Base-by-base conservation (phyloP, 164 flowering plant genomes). In the Vitis cinerea region DNA sequence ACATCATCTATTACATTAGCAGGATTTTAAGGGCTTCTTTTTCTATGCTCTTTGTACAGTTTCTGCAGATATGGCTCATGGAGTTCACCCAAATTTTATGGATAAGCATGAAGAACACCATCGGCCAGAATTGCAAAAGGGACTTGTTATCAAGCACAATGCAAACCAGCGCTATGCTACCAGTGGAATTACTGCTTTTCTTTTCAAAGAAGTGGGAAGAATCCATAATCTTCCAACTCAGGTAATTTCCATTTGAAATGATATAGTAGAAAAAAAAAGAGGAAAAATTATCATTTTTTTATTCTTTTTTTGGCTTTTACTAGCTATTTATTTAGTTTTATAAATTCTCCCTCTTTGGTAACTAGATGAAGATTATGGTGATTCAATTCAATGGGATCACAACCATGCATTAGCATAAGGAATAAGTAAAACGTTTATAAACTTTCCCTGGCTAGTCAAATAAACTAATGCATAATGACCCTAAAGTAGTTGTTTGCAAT, bases 61-160 rank as follows among this genome's bases (percentile, higher is more conserved):
- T 14, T 94, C 98, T 57, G 98, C 97, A 11, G 97, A 94, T 79
- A 92, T 94, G 98, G 98, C 98, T 66, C 98, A 92, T 78, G 97
- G 97, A 66, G 90, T 88, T 66, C 98, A 94, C 77, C 98, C 98
- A 75, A 94, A 94, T 83, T 94, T 85, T 72, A 31, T 63, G 74
- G 97, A 92, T 53, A 92, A 89, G 83, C 88, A 94, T 74, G 99
- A 92, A 78, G 97, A 92, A 54, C 86, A 88, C 63, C 99, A 94
- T 70, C 80, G 95, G n/a, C 97, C 99, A 57, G 82, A 87, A 76
- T 75, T 94, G 84, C 91, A 87, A 12, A 91, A 91, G 77, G 97
- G 99, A 9, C 86, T 92, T 29, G 97, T 94, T 16, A 87, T 94
- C 78, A 92, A 94, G 81, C 87, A 92, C 74, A 94, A 94, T 73